Evolutionary conservation across 1,139 yeast genomes (phyloP), one percentile per base, ranked within the genome.

Genomic region (Blastobotrys serpentis): DNA sequence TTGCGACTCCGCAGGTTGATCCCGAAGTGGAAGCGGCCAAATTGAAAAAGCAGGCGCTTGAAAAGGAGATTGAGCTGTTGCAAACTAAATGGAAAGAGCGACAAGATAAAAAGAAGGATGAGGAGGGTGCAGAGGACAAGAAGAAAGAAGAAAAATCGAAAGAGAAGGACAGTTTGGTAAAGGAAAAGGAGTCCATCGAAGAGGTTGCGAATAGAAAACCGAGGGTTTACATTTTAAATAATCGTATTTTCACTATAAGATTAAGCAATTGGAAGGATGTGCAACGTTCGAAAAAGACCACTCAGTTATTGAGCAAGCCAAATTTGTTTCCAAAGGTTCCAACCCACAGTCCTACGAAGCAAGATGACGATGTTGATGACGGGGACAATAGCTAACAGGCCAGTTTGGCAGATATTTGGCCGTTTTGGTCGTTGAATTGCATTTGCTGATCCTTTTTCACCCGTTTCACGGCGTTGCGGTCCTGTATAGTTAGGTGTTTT

Each of bases 281-380:
- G 14, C 73, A 68, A 54, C 61, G 64, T 30, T 66, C 69, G 39
- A 70, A 70, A 52, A 72, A 69, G 55, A 63, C 75, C 33, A 66
- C 68, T 25, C 73, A 75, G 48, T 67, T 76, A 55, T 63, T 76
- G 38, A 65, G 65, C 14, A 69, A 70, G 43, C 75, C 76, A 19
- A 67, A 71, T 2, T 69, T 73, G 53, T 82, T 84, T 59, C 90
- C 90, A 0, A 56, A 69, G n/a, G 82, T 66, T 1, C 87, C 87
- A 3, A 69, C 59, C 3, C 57, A 54, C 33, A 36, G 30, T 6
- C 64, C 62, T 8, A 55, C 52, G 7, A 29, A 29, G 32, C 32
- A 29, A 29, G n/a, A 29, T 11, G 32, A 29, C 32, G n/a, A n/a
- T n/a, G n/a, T n/a, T n/a, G n/a, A n/a, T n/a, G n/a, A n/a, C n/a